A percentile compares a stretch with the other conserved stretches of the same genome.
These are phyloP conservation scores for Prunus mume DNA, from an alignment of 306 rosid genomes.

Conservation along the genomic window DNA sequence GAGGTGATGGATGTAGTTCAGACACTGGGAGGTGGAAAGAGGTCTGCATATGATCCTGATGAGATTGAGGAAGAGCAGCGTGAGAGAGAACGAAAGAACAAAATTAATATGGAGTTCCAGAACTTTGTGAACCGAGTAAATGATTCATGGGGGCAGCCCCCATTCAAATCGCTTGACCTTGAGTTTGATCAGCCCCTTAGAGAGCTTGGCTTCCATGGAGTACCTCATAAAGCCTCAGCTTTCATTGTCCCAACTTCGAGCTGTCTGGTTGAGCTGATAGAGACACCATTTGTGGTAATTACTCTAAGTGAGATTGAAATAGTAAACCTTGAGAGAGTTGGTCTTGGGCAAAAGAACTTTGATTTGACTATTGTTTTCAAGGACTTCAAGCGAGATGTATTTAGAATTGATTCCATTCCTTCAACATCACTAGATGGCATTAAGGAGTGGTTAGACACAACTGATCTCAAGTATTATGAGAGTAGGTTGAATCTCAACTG, in stretches of 20 bases:
- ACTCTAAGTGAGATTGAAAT: conserved; percentile 38
- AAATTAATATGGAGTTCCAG: conserved; percentile 36
- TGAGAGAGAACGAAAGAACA: conserved; percentile 38
- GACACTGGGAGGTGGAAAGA: conserved; percentile 38
- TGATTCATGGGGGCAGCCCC: conserved; percentile 39
- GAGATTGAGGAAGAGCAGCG: conserved; percentile 47
- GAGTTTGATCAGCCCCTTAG: conserved; percentile 43
- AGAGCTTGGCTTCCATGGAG: conserved; percentile 45
- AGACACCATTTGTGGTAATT: conserved; percentile 38
- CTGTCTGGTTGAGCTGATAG: conserved; percentile 40
- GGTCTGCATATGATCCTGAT: conserved; percentile 36
- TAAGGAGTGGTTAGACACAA: conserved; percentile 40
- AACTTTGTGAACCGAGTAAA: conserved; percentile 37
- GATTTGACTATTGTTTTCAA: conserved; percentile 35
- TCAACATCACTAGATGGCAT: conserved; percentile 39
- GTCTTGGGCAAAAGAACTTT: conserved; percentile 40
- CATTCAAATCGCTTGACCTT: conserved; percentile 30
- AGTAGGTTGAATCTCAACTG: conserved; percentile 40
- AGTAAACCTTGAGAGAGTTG: conserved; percentile 40
- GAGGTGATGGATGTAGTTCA: conserved; percentile 45
- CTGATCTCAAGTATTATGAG: conserved; percentile 39
- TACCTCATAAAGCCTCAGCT: conserved; percentile 39
- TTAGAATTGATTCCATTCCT: conserved; percentile 38
- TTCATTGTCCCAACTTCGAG: conserved; percentile 41
- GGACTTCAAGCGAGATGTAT: conserved; percentile 40